Evolutionary conservation across 2,329 filamentous ascomycete species (phyloP).

Genomic region (Stemphylium lycopersici): DNA sequence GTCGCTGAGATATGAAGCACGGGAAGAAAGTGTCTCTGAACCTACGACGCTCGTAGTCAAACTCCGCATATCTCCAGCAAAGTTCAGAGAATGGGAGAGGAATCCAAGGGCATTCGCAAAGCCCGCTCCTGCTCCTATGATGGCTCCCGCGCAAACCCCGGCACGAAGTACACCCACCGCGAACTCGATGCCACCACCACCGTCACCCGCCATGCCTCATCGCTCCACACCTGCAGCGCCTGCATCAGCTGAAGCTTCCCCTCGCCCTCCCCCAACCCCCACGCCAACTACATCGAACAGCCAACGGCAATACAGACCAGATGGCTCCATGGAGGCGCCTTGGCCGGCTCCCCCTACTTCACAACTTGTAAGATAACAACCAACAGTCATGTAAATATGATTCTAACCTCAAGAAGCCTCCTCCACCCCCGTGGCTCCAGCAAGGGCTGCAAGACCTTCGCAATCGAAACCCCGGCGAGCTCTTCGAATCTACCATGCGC

Average conservation of each 20-base stretch:
- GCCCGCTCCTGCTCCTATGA: constrained; percentile 53
- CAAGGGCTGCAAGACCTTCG: constrained; percentile 74
- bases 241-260: constrained; percentile 36
- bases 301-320: constrained; percentile 44
- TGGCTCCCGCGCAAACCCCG: constrained; percentile 54
- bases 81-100: constrained; percentile 69
- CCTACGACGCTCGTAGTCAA: constrained; percentile 70
- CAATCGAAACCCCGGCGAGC: constrained; percentile 74
- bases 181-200: constrained; percentile 63
- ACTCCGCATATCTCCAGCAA: constrained; percentile 74
- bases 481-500: constrained; percentile 90
- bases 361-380: constrained; percentile 63
- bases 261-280: constrained; percentile 47
- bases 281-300: constrained; percentile 40
- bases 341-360: constrained; percentile 65
- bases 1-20: constrained; percentile 65
- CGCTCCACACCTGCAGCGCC: constrained; percentile 37
- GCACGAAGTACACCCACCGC: constrained; percentile 58
- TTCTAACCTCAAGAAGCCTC: constrained; percentile 64
- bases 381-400: not conserved
- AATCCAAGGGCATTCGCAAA: constrained; percentile 56
- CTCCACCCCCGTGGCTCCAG: constrained; percentile 84
- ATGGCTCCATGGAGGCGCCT: constrained; percentile 69
- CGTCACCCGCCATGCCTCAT: constrained; percentile 52
- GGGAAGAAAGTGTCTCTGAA: constrained; percentile 79